phyloP scores from a whole-genome alignment of 805 yeast species.

The Candida alai region DNA sequence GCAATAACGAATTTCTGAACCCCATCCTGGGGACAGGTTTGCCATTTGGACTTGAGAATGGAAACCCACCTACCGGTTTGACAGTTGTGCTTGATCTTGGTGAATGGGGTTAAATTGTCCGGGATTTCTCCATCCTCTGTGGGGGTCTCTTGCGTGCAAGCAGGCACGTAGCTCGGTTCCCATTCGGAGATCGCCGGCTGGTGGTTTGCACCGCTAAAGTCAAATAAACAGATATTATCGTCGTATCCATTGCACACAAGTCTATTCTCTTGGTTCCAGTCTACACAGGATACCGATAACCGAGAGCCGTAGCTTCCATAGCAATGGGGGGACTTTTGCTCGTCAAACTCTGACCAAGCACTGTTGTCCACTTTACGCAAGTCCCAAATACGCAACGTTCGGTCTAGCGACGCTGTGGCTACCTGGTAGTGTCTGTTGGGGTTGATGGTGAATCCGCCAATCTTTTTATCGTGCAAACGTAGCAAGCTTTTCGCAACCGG shows the following conservation, averaged over 20 bases:
- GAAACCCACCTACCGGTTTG: slow-evolving; percentile 98
- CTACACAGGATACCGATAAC: slow-evolving; percentile 78
- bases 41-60: slow-evolving; percentile 87
- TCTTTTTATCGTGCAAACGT: slow-evolving; percentile 82
- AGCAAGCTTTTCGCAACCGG: slow-evolving; percentile 28
- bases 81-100: slow-evolving; percentile 80
- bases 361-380: slow-evolving; percentile 50
- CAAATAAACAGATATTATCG: slow-evolving; percentile 71
- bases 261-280: slow-evolving; percentile 67
- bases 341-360: slow-evolving; percentile 47
- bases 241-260: slow-evolving; percentile 94
- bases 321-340: slow-evolving; percentile 43
- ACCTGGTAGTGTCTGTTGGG: slow-evolving; percentile 63
- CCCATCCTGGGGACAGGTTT: slow-evolving; percentile 62
- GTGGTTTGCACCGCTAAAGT: slow-evolving; percentile 40
- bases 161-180: slow-evolving; percentile 11
- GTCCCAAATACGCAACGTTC: slow-evolving; percentile 87
- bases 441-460: slow-evolving; percentile 82
- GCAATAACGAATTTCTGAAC: slow-evolving; percentile 85
- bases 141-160: slow-evolving; percentile 10
- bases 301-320: slow-evolving; percentile 67
- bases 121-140: slow-evolving; percentile 20
- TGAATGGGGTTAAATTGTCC: slow-evolving; percentile 51
- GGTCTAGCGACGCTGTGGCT: slow-evolving; percentile 86
- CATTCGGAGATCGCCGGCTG: slow-evolving; percentile 22